Evolutionary conservation across 805 yeast genomes (phyloP).

Genomic region (Starmera pachycereana): DNA sequence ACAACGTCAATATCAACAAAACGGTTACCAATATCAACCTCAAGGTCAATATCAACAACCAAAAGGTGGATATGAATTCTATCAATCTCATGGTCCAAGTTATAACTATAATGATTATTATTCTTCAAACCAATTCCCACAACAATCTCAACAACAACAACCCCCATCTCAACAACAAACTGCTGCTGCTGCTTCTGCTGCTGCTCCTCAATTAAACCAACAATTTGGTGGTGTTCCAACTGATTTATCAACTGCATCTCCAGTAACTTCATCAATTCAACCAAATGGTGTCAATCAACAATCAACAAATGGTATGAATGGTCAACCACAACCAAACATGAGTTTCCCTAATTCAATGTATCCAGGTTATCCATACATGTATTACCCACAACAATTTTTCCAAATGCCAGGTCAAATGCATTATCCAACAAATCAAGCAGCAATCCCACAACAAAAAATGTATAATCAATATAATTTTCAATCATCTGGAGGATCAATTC

Average conservation of each 20-base stretch:
- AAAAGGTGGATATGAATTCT: neutral
- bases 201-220: slow-evolving; percentile 4
- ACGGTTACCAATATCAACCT: slow-evolving; percentile 8
- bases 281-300: slow-evolving; percentile 8
- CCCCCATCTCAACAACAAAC: slow-evolving; percentile 8
- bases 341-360: slow-evolving; percentile 14
- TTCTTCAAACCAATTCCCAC: slow-evolving; percentile 8
- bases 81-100: slow-evolving; percentile 2
- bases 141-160: slow-evolving; percentile 5
- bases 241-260: slow-evolving; percentile 14
- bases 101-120: slow-evolving; percentile 3
- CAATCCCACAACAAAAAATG: neutral
- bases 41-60: slow-evolving; percentile 3
- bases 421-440: slow-evolving; percentile 9
- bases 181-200: neutral
- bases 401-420: neutral
- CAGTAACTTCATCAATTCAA: slow-evolving; percentile 19
- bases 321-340: slow-evolving; percentile 15
- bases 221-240: slow-evolving; percentile 4
- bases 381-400: slow-evolving; percentile 14
- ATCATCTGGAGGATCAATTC: neutral
- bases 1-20: slow-evolving; percentile 7
- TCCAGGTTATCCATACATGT: slow-evolving; percentile 17
- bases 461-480: neutral
- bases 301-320: neutral